Conservation (phyloP, 169 alveolate species). For the Perkinsus olseni region DNA sequence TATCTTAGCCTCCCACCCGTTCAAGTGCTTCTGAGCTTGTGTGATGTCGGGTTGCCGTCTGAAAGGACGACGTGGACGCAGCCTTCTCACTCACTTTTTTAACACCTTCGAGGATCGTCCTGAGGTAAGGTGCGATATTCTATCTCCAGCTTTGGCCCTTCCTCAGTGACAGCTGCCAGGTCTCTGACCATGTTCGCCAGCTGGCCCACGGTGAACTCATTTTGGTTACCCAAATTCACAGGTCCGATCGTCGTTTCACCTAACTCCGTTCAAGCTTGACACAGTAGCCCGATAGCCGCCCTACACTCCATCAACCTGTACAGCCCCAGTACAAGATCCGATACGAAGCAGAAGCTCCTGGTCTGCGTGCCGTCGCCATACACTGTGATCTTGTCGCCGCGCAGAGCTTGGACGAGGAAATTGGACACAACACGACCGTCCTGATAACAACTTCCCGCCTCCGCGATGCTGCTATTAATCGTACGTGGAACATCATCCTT, state of each 20-base stretch:
- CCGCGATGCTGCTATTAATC: not conserved
- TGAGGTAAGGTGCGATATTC: constrained; percentile 31
- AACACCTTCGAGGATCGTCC: constrained; percentile 43
- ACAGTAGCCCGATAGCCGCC: constrained; percentile 2
- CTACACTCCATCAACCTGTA: constrained; percentile 45
- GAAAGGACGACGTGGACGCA: not conserved
- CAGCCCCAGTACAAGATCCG: constrained; percentile 56
- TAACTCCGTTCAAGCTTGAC: too few species aligned
- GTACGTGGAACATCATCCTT: constrained; percentile 50
- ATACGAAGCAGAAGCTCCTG: constrained; percentile 56
- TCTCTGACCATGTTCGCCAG: constrained; percentile 48
- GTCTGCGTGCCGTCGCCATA: constrained; percentile 68
- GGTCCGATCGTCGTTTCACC: constrained; percentile 38
- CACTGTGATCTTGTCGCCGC: constrained; percentile 40
- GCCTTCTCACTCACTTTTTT: not conserved
- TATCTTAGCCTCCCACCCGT: constrained; percentile 41
- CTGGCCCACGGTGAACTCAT: constrained; percentile 53
- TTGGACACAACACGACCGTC: constrained; percentile 52
- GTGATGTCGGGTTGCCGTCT: constrained; percentile 45
- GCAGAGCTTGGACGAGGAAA: constrained; percentile 47
- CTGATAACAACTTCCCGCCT: not conserved
- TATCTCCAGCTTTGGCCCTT: not conserved
- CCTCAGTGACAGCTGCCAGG: constrained; percentile 11
- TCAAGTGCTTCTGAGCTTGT: constrained; percentile 31
- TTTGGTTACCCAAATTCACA: constrained; percentile 57